A percentile compares a stretch with the other conserved stretches of the same genome.
phyloP scores from a whole-genome alignment of 495 filamentous ascomycete species.

The Podospora comata region DNA sequence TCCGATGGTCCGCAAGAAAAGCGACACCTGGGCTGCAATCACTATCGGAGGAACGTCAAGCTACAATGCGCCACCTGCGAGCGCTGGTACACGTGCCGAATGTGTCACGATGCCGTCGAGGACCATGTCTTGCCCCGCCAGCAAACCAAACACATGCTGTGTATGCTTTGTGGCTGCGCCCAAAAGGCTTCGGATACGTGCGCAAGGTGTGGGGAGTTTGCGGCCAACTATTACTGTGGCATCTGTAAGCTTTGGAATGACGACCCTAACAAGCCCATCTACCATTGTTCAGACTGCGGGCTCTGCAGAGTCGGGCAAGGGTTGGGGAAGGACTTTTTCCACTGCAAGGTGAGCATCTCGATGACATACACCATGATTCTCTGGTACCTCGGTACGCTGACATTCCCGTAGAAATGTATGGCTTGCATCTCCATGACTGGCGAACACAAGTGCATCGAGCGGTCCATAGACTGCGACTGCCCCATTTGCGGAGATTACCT shows the following conservation, averaged over 20 bases:
- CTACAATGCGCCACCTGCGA: constrained; percentile 86
- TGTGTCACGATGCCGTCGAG: constrained; percentile 88
- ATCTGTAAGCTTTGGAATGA: constrained; percentile 98
- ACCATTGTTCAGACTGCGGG: constrained; percentile 95
- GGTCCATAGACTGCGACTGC: constrained; percentile 91
- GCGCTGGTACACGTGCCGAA: constrained; percentile 91
- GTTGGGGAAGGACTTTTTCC: constrained; percentile 92
- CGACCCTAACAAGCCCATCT: constrained; percentile 84
- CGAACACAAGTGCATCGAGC: constrained; percentile 89
- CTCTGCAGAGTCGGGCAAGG: constrained; percentile 91
- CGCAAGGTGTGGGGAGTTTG: constrained; percentile 66
- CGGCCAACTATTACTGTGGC: constrained; percentile 90
- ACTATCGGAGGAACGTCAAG: constrained; percentile 96
- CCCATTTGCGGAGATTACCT: constrained; percentile 98
- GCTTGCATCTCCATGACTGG: constrained; percentile 84
- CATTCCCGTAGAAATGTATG: constrained; percentile 64
- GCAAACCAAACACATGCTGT: constrained; percentile 92
- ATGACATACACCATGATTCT: not conserved
- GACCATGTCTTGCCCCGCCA: constrained; percentile 77
- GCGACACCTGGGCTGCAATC: constrained; percentile 71
- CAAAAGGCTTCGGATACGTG: constrained; percentile 81
- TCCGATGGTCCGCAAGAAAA: constrained; percentile 44
- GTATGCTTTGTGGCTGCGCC: constrained; percentile 89
- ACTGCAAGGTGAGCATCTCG: constrained; percentile 76
- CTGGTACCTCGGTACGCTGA: not conserved